phyloP scores from a whole-genome alignment of 73 alveolate species.

The Paraurostyla sp. region DNA sequence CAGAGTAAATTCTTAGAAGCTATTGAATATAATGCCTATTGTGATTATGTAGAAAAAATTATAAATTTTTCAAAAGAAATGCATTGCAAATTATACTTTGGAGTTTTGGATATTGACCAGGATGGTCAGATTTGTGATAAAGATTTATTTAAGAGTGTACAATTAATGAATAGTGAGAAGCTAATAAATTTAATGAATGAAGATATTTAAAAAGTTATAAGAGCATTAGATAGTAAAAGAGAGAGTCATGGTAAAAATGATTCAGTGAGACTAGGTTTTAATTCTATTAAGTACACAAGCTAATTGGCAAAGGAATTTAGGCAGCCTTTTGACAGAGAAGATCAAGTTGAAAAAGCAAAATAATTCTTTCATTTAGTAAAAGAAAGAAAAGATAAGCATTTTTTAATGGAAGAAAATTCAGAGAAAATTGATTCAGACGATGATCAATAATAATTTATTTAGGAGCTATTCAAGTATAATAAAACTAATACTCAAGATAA shows the following conservation, averaged over 20 bases:
- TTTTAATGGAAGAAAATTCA: too few relatives aligned
- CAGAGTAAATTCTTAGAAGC: background rate
- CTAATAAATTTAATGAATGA: background rate
- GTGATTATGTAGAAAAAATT: slow-evolving; percentile 12
- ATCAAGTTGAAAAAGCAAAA: slow-evolving; percentile 48
- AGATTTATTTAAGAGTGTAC: background rate
- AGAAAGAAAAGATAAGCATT: background rate
- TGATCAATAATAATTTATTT: background rate
- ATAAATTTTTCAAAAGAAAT: slow-evolving; percentile 7
- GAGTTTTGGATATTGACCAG: background rate
- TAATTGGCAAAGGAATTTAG: slow-evolving; percentile 8
- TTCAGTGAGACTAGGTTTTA: slow-evolving; percentile 5
- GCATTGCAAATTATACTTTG: background rate
- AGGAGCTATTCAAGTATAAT: slow-evolving; percentile 1
- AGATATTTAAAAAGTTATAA: slow-evolving; percentile 12
- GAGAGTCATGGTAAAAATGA: background rate
- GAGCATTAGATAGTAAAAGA: background rate
- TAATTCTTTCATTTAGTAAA: background rate
- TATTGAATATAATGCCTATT: background rate
- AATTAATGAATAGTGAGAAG: background rate
- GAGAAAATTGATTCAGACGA: background rate
- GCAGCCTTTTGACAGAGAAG: slow-evolving; percentile 47
- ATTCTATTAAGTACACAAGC: background rate
- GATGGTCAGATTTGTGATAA: slow-evolving; percentile 43
- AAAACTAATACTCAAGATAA: background rate